phyloP scores from a whole-genome alignment of 345 rosid species.

The Sapria himalayana region DNA sequence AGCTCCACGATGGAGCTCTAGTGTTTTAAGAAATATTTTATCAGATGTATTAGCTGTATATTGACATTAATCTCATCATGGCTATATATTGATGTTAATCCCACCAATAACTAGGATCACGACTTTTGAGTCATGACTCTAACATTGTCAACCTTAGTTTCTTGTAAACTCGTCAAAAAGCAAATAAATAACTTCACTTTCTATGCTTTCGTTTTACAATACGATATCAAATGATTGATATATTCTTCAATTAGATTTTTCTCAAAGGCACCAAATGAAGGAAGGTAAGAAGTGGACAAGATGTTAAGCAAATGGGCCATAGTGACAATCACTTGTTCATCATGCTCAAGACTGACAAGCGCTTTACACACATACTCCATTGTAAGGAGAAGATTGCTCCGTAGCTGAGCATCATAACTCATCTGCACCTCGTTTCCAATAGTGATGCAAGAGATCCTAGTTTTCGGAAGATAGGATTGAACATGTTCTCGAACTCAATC shows the following conservation, averaged over 20 bases:
- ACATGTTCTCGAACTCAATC: slow-evolving; percentile 45
- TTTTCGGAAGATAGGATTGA: slow-evolving; percentile 34
- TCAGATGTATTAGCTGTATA: too few species aligned
- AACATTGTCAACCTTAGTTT: too few species aligned
- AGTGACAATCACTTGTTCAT: slow-evolving; percentile 43
- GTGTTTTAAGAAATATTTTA: too few species aligned
- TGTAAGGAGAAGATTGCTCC: slow-evolving; percentile 43
- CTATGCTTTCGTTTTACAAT: too few species aligned
- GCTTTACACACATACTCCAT: slow-evolving; percentile 36
- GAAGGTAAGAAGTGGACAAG: slow-evolving; percentile 39
- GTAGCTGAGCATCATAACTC: slow-evolving; percentile 15
- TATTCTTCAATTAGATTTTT: slow-evolving; percentile 29
- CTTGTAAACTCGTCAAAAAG: too few species aligned
- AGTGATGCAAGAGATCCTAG: slow-evolving; percentile 36
- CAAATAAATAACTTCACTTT: too few species aligned
- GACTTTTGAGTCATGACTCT: too few species aligned
- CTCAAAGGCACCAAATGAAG: slow-evolving; percentile 49
- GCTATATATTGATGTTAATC: too few species aligned
- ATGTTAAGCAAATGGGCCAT: slow-evolving; percentile 49
- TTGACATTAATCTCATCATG: too few species aligned
- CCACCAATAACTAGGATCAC: too few species aligned
- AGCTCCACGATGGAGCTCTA: too few species aligned
- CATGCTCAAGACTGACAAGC: slow-evolving; percentile 36
- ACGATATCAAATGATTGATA: slow-evolving; percentile 32
- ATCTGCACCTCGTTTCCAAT: slow-evolving; percentile 72